Conservation (phyloP, 495 filamentous ascomycete genomes). For the Penicillium atrosanguineum region DNA sequence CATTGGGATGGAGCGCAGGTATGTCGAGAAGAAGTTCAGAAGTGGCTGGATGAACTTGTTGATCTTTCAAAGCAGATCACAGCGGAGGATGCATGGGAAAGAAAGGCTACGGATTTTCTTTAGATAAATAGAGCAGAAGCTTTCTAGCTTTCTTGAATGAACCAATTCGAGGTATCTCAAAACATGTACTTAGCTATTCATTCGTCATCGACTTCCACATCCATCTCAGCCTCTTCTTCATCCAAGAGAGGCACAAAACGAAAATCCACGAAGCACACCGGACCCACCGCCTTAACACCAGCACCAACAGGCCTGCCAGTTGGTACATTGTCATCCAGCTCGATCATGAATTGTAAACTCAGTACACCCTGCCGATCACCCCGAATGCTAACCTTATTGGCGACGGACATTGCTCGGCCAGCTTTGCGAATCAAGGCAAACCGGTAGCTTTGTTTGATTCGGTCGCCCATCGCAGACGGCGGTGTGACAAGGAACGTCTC, state of each 20-base stretch:
- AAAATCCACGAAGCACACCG: slow-evolving; percentile 74
- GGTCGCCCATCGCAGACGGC: slow-evolving; percentile 39
- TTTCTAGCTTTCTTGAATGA: neutral
- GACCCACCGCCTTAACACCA: slow-evolving; percentile 21
- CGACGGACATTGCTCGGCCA: slow-evolving; percentile 81
- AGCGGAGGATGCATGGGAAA: too few species aligned
- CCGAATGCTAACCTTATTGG: slow-evolving; percentile 87
- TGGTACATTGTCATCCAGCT: slow-evolving; percentile 50
- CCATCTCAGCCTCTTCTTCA: slow-evolving; percentile 57
- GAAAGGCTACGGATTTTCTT: too few species aligned
- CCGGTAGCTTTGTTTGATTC: slow-evolving; percentile 58
- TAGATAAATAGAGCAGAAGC: too few species aligned
- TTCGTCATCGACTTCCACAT: slow-evolving; percentile 13
- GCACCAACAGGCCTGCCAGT: slow-evolving; percentile 25
- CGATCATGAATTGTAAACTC: slow-evolving; percentile 96
- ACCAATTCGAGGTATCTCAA: neutral
- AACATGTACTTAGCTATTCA: slow-evolving; percentile 7
- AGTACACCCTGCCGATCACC: slow-evolving; percentile 85
- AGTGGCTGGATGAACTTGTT: too few species aligned
- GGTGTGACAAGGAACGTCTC: slow-evolving; percentile 50
- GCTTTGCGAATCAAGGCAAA: slow-evolving; percentile 83
- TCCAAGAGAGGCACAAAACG: slow-evolving; percentile 68
- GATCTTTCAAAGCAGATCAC: too few species aligned
- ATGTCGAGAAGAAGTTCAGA: too few species aligned
- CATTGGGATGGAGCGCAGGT: too few species aligned